Conservation (phyloP, 306 rosid genomes). For the Lathyrus tuberosus region DNA sequence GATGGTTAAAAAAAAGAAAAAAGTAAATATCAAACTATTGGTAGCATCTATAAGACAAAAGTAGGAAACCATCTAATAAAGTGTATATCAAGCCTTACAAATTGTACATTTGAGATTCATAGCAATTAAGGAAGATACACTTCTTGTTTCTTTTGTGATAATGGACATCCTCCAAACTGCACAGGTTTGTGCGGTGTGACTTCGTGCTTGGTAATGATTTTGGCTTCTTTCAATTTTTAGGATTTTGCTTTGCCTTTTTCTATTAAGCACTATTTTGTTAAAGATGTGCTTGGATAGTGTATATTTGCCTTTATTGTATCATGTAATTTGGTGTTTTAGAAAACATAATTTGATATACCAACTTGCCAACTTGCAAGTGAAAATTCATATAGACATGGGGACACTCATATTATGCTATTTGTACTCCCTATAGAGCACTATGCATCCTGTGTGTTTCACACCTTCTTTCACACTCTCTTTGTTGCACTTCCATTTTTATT, state of each 20-base stretch:
- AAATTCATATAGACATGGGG: not conserved
- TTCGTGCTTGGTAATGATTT: conserved; percentile 33
- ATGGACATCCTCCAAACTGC: conserved; percentile 30
- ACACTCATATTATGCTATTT: too few relatives aligned
- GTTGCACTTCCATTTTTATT: too few relatives aligned
- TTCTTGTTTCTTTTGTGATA: conserved; percentile 17
- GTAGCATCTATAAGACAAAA: conserved; percentile 16
- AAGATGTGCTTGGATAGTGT: conserved; percentile 29
- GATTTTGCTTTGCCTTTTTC: conserved; percentile 14
- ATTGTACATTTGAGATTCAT: conserved; percentile 34
- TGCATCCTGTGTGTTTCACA: too few relatives aligned
- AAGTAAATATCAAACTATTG: not conserved
- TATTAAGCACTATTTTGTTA: conserved; percentile 23
- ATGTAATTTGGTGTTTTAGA: not conserved
- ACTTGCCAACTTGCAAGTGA: conserved; percentile 20
- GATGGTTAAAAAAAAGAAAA: not conserved
- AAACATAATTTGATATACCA: conserved; percentile 10
- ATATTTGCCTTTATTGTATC: conserved; percentile 24
- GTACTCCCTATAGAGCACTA: too few relatives aligned
- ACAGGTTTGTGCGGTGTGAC: conserved; percentile 45
- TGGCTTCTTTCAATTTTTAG: conserved; percentile 31
- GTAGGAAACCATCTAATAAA: conserved; percentile 24
- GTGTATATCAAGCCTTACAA: conserved; percentile 12
- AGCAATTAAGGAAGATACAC: conserved; percentile 31
- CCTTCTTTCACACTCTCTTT: too few relatives aligned